These are phyloP conservation scores for Neurospora hispaniola DNA, from an alignment of 495 filamentous ascomycete genomes.

Conservation along the genomic window DNA sequence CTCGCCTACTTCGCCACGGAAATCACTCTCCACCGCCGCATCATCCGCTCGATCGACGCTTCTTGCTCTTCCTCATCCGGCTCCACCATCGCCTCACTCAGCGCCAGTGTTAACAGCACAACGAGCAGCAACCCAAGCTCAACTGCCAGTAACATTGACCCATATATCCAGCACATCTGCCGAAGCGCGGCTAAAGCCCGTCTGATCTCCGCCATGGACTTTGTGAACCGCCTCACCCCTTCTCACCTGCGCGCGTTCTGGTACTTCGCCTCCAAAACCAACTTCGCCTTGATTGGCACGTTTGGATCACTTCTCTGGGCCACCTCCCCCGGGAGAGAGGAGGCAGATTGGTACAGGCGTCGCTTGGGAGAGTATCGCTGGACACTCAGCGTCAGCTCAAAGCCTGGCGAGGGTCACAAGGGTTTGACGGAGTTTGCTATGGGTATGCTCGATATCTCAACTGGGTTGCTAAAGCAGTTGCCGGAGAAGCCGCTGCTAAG, in stretches of 20 bases:
- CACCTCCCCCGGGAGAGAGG: conserved; percentile 74
- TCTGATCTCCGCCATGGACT: conserved; percentile 67
- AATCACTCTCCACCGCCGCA: conserved; percentile 74
- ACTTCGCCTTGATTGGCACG: conserved; percentile 72
- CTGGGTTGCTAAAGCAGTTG: conserved; percentile 43
- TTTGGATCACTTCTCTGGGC: conserved; percentile 78
- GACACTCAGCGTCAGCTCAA: conserved; percentile 79
- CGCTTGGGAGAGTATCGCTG: conserved; percentile 84
- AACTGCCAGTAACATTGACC: conserved; percentile 35
- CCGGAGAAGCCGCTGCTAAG: conserved; percentile 46
- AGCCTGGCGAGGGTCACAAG: conserved; percentile 50
- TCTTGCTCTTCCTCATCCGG: conserved; percentile 17
- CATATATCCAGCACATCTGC: conserved; percentile 85
- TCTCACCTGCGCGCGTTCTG: conserved; percentile 66
- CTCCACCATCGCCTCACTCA: conserved; percentile 2
- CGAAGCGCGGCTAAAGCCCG: conserved; percentile 80
- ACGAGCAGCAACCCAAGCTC: background rate
- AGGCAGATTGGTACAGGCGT: conserved; percentile 89
- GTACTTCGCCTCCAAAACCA: conserved; percentile 73
- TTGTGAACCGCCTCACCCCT: conserved; percentile 62
- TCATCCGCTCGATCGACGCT: conserved; percentile 58
- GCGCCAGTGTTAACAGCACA: conserved; percentile 4
- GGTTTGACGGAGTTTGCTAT: conserved; percentile 66
- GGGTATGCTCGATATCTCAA: conserved; percentile 57
- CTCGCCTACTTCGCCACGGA: conserved; percentile 78